phyloP scores from a whole-genome alignment of 768 basidiomycete genomes.

The Tricholoma sp. region DNA sequence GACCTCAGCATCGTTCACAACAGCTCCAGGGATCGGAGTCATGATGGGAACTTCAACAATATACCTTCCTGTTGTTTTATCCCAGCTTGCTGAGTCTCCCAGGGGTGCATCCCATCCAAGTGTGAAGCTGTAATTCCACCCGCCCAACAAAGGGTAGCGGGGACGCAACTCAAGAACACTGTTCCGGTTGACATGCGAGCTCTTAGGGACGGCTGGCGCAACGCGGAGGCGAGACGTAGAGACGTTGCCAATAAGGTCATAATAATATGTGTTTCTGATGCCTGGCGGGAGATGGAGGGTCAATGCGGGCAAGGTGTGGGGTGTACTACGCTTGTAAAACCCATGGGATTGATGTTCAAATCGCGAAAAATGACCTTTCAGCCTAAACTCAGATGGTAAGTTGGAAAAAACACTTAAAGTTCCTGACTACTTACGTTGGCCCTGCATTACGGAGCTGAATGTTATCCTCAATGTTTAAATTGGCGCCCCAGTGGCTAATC shows the following conservation, averaged over 20 bases:
- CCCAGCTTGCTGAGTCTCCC: conserved; percentile 63
- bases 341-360: conserved; percentile 76
- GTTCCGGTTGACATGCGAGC: conserved; percentile 43
- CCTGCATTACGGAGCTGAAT: conserved; percentile 86
- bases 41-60: conserved; percentile 81
- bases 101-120: conserved; percentile 92
- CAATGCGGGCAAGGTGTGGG: conserved; percentile 69
- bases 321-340: conserved; percentile 60
- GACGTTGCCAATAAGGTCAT: conserved; percentile 92
- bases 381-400: conserved; percentile 35
- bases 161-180: conserved; percentile 81
- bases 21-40: conserved; percentile 73
- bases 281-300: conserved; percentile 80
- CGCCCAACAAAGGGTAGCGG: conserved; percentile 89
- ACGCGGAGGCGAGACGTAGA: conserved; percentile 85
- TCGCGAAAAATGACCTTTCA: conserved; percentile 96
- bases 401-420: background rate
- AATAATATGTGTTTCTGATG: conserved; percentile 80
- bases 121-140: conserved; percentile 97
- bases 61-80: conserved; percentile 58
- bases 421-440: conserved; percentile 58
- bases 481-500: conserved; percentile 96
- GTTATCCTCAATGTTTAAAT: conserved; percentile 89
- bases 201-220: conserved; percentile 58
- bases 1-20: conserved; percentile 75